Evolutionary conservation across 495 filamentous ascomycete genomes (phyloP), one percentile per base, ranked within the genome.

Genomic region (Cryomyces antarcticus): DNA sequence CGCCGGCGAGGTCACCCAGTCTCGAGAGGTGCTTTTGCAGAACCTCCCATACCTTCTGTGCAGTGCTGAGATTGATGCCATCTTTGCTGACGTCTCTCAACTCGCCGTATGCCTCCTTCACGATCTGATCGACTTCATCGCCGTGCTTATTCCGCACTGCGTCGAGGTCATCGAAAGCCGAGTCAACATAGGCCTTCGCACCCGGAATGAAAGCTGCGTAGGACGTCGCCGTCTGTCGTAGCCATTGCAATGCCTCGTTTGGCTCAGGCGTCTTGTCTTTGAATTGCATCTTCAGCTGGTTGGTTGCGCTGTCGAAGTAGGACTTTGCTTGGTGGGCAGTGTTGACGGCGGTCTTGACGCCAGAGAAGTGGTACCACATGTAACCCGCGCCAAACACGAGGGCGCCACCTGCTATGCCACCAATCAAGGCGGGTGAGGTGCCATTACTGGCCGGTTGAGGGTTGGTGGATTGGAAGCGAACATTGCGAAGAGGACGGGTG

Each of bases 181-280:
- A 56, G 50, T 80, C 73, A 40, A 78, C 64, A 48, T 73, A 75
- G 12, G 59, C 55, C 7, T 66, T 64, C 4, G 66, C 77, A n/a
- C 77, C 78, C 4, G 78, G 78, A 30, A 82, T 67, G 60, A 74
- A 75, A n/a, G 54, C 60, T 3, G 72, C 71, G 47, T 81, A 81
- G 10, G 69, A 68, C 37, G 68, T 69, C 6, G 66, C 67, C 2
- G 74, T 68, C 35, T 70, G 57, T 45, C 67, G 66, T 42, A 81
- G 58, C 62, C 66, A 72, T 37, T 63, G 49, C 30, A 76, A 52
- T 0, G 73, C 73, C 46, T 73, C 62, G 41, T 75, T 72, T 2
- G 73, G 63, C 46, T 68, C 68, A 0, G 77, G 75, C 3, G 72
- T 62, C 13, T 63, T 58, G 28, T 71, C 57, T 44, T 70, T 58